phyloP scores from a whole-genome alignment of 1,139 yeast species.

The Martiniozyma asiatica region DNA sequence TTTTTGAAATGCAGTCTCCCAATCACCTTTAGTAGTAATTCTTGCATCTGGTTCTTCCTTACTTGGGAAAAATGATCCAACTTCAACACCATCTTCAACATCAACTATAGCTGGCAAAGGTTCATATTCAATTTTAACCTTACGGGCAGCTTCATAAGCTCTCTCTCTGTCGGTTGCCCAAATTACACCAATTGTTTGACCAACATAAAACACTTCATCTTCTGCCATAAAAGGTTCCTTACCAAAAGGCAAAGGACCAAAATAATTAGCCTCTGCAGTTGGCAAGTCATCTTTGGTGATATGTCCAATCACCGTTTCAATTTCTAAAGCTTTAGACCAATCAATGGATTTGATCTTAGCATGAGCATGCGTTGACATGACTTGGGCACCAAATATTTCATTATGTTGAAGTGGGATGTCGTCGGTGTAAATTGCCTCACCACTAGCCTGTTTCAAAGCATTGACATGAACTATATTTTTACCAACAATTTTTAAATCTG shows the following conservation, averaged over 20 bases:
- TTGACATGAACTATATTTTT: too few species aligned
- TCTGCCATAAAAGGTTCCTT: conserved; percentile 32
- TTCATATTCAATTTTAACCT: conserved; percentile 30
- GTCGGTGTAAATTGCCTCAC: too few species aligned
- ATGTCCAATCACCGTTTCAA: too few species aligned
- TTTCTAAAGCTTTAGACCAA: too few species aligned
- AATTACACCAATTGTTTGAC: conserved; percentile 33
- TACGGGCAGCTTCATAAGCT: conserved; percentile 31
- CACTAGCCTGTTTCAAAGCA: too few species aligned
- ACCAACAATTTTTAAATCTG: too few species aligned
- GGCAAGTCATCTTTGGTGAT: too few species aligned
- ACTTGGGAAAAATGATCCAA: conserved; percentile 25
- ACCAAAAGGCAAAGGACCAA: conserved; percentile 31
- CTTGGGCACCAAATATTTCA: too few species aligned
- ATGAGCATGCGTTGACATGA: too few species aligned
- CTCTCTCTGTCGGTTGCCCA: conserved; percentile 27
- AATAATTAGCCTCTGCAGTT: conserved; percentile 24
- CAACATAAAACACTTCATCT: conserved; percentile 27
- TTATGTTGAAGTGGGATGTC: too few species aligned
- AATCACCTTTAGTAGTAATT: conserved; percentile 26
- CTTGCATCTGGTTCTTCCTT: conserved; percentile 19
- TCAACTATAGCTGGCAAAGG: conserved; percentile 27
- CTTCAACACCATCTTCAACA: conserved; percentile 30
- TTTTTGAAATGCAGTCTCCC: conserved; percentile 25
- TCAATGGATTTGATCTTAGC: too few species aligned